phyloP scores from a whole-genome alignment of 2,329 filamentous ascomycete genomes.

The Stachybotrys chlorohalonatus region DNA sequence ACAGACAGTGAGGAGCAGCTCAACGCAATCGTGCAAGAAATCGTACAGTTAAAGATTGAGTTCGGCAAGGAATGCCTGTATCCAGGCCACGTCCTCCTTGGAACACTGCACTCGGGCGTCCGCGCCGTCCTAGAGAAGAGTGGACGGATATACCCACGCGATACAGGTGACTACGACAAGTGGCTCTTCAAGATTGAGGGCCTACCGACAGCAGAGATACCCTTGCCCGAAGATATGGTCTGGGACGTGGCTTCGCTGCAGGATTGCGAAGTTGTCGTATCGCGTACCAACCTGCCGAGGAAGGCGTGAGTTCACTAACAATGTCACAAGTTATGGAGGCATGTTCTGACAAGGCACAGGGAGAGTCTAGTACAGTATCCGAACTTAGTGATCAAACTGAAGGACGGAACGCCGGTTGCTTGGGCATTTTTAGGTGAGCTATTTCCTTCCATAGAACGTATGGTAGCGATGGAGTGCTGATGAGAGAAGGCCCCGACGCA shows the following conservation, averaged over 20 bases:
- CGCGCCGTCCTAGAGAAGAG: slow-evolving; percentile 12
- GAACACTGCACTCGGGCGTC: slow-evolving; percentile 21
- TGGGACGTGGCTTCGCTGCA: slow-evolving; percentile 45
- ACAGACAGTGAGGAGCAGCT: slow-evolving; percentile 22
- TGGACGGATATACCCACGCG: slow-evolving; percentile 15
- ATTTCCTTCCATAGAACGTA: neutral
- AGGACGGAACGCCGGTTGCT: slow-evolving; percentile 42
- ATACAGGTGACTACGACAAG: slow-evolving; percentile 36
- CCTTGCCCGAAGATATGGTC: slow-evolving; percentile 35
- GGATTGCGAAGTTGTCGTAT: slow-evolving; percentile 48
- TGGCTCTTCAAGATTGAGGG: slow-evolving; percentile 45
- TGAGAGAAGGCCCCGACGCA: slow-evolving; percentile 42
- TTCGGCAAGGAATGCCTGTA: slow-evolving; percentile 10
- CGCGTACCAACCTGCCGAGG: slow-evolving; percentile 47
- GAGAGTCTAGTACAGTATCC: slow-evolving; percentile 34
- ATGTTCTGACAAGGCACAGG: slow-evolving; percentile 12
- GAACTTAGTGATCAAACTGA: slow-evolving; percentile 34
- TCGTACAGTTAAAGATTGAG: slow-evolving; percentile 15
- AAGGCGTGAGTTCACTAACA: slow-evolving; percentile 29
- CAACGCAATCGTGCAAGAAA: slow-evolving; percentile 17
- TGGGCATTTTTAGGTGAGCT: slow-evolving; percentile 51
- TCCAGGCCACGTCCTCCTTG: slow-evolving; percentile 24
- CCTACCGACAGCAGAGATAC: slow-evolving; percentile 25
- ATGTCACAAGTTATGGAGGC: neutral
- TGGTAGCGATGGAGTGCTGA: neutral